Base-by-base conservation (phyloP, 768 basidiomycete genomes). In the Hortiboletus flavorubellus region DNA sequence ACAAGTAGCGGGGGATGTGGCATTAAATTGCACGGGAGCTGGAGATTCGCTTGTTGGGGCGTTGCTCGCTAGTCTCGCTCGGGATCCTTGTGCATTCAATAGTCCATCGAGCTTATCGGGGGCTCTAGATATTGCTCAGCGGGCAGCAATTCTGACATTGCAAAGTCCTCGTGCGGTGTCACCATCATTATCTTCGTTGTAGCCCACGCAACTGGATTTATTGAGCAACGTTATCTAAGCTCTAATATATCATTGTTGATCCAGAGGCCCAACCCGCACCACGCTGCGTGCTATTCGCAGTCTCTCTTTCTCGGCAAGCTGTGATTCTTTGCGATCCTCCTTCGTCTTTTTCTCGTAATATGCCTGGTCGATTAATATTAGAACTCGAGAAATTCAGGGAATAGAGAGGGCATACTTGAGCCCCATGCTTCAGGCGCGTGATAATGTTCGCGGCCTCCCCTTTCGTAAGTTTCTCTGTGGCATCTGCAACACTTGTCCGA, bases 31-130 rank as follows among this genome's bases (percentile, higher is more conserved):
- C 9, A 98, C 95, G 0, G 96, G 96, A 2, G 94, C 91, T 1
- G 95, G 95, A 0, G 95, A 98, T 72, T 87, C 91, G 4, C 80
- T 97, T 26, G 93, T 91, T 2, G 95, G 94, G 7, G 83, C 87
- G 2, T 65, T 97, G 31, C 70, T 95, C n/a, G 87, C 92, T 6
- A 74, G 76, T 9, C 70, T 93, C n/a, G 72, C 76, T 12, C 68
- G 76, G 7, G 62, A 71, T 29, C 78, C 76, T 10, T 61, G 68
- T 23, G 66, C 73, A 5, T 81, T 89, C 54, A 69, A 74, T n/a
- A 70, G 75, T 51, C 82, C 80, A 12, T 54, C 56, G 4, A 61
- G 72, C 2, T 62, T 91, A 53, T 75, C 75, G 1, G 60, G 65
- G 16, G 67, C 77, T 4, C 74, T 93, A 14, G 69, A 69, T 18